Evolutionary conservation across 257 asterid species (phyloP).

Genomic region (Euphrasia confusa): DNA sequence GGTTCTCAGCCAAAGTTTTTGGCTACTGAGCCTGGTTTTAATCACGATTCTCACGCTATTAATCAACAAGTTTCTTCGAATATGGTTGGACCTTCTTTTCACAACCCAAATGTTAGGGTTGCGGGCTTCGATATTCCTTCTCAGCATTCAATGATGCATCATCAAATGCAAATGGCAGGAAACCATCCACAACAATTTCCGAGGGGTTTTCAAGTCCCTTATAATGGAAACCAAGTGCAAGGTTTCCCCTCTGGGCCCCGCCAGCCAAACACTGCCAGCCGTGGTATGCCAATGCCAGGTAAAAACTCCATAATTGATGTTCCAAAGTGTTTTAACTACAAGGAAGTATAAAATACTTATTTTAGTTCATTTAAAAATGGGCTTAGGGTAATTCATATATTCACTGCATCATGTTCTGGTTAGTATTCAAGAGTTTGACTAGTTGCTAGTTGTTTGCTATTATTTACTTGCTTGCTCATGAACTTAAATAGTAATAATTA

Average conservation of each 20-base stretch:
- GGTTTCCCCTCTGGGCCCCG: slow-evolving; percentile 54
- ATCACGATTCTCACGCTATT: slow-evolving; percentile 38
- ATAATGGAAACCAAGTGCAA: slow-evolving; percentile 51
- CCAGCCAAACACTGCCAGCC: slow-evolving; percentile 42
- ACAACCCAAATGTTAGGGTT: slow-evolving; percentile 49
- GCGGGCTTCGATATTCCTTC: slow-evolving; percentile 55
- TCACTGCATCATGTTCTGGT: background rate
- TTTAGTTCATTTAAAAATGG: background rate
- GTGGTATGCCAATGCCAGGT: slow-evolving; percentile 66
- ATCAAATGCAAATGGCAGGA: slow-evolving; percentile 65
- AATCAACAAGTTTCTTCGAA: slow-evolving; percentile 46
- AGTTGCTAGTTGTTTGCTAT: slow-evolving; percentile 8
- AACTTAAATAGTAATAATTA: background rate
- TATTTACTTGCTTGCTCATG: background rate
- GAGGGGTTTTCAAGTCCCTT: slow-evolving; percentile 47
- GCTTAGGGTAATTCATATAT: slow-evolving; percentile 11
- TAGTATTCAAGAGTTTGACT: background rate
- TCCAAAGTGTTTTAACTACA: background rate
- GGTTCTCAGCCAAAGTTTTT: slow-evolving; percentile 53
- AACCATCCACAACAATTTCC: slow-evolving; percentile 45
- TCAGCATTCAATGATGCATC: slow-evolving; percentile 52
- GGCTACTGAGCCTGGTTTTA: slow-evolving; percentile 44
- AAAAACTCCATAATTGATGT: slow-evolving; percentile 14
- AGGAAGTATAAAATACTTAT: background rate
- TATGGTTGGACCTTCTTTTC: slow-evolving; percentile 50